phyloP scores from a whole-genome alignment of 257 asterid genomes.

The Echium plantagineum region DNA sequence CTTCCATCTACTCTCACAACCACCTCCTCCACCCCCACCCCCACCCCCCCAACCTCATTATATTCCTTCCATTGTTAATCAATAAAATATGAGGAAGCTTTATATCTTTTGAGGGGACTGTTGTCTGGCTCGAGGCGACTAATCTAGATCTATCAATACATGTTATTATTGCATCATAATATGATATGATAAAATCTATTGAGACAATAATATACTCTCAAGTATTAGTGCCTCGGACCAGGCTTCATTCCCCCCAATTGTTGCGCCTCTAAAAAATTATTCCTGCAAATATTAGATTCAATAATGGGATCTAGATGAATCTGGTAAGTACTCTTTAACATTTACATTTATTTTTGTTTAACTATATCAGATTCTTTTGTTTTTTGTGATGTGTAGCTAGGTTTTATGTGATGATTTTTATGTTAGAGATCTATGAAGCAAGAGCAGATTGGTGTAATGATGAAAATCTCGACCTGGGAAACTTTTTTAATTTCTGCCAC shows the following conservation, averaged over 20 bases:
- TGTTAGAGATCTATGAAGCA: constrained; percentile 26
- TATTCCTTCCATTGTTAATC: too few species aligned
- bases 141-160: constrained; percentile 28
- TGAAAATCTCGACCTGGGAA: constrained; percentile 29
- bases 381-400: constrained; percentile 6
- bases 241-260: constrained; percentile 99
- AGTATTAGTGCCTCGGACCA: constrained; percentile 79
- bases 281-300: neutral
- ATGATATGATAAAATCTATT: constrained; percentile 5
- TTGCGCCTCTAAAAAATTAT: constrained; percentile 27
- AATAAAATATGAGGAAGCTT: constrained; percentile 26
- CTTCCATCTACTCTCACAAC: neutral
- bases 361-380: neutral
- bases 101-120: constrained; percentile 76
- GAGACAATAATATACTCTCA: constrained; percentile 18
- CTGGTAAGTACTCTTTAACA: neutral
- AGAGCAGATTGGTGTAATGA: constrained; percentile 61
- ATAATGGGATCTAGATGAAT: neutral
- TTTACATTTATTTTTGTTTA: neutral
- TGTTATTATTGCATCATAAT: neutral
- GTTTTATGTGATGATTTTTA: constrained; percentile 1
- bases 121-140: constrained; percentile 94
- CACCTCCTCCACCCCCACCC: constrained; percentile 4
- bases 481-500: constrained; percentile 11
- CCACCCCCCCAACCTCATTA: neutral